A percentile compares a stretch with the other conserved stretches of the same genome.
phyloP scores from a whole-genome alignment of 345 rosid genomes.

The Lepidium aucheri region DNA sequence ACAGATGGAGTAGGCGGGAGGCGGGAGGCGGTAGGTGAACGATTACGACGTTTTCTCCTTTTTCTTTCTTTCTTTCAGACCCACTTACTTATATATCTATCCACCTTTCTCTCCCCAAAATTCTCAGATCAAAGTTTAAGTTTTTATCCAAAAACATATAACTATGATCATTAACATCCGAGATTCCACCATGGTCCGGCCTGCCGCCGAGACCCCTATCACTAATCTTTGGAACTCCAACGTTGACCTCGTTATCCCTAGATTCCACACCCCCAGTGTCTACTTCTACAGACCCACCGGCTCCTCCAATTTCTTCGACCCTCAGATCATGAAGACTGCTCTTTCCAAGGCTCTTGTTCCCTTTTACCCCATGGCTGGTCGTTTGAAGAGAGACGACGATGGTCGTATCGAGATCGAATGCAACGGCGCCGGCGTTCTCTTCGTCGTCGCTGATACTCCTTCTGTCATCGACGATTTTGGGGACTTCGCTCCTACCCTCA shows the following conservation, averaged over 20 bases:
- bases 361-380: conserved; percentile 96
- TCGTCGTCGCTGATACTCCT: conserved; percentile 70
- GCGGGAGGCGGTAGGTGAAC: conserved; percentile 30
- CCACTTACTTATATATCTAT: not conserved
- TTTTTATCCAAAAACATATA: not conserved
- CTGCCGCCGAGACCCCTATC: conserved; percentile 58
- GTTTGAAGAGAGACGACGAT: conserved; percentile 53
- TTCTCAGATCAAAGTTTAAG: not conserved
- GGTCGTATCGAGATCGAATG: conserved; percentile 95
- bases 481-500: conserved; percentile 79
- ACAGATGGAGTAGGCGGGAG: conserved; percentile 22
- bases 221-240: conserved; percentile 72
- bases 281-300: conserved; percentile 79
- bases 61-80: not conserved
- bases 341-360: conserved; percentile 70
- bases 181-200: conserved; percentile 66
- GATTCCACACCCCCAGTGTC: conserved; percentile 90
- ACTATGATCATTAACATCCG: conserved; percentile 56
- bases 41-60: conserved; percentile 9
- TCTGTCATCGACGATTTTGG: conserved; percentile 71
- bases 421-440: conserved; percentile 74
- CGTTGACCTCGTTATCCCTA: conserved; percentile 81
- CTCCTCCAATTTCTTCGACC: conserved; percentile 56
- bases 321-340: conserved; percentile 50
- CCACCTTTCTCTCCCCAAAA: not conserved